Conservation (phyloP, 306 rosid species). For the Cotoneaster glaucophyllus region DNA sequence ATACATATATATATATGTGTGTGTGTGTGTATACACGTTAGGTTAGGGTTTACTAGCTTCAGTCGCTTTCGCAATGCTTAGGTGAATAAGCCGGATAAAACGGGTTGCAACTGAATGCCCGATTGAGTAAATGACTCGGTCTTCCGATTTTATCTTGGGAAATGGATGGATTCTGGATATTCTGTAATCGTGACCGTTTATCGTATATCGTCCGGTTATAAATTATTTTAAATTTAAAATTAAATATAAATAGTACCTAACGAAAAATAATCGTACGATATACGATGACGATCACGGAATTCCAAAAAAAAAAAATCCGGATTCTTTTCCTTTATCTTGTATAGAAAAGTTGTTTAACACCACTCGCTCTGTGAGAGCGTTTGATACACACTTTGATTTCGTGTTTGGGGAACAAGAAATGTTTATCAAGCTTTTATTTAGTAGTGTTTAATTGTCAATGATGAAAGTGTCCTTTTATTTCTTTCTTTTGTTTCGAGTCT, state of each 20-base stretch:
- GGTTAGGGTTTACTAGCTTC: too few species aligned
- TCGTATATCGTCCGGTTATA: too few species aligned
- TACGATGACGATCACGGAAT: too few species aligned
- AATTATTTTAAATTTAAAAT: too few species aligned
- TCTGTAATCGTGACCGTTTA: too few species aligned
- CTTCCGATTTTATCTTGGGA: constrained; percentile 12
- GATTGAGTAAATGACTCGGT: constrained; percentile 21
- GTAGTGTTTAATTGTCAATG: neutral
- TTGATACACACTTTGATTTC: neutral
- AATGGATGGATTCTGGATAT: too few species aligned
- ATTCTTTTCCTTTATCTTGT: neutral
- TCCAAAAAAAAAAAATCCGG: too few species aligned
- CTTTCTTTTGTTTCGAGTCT: neutral
- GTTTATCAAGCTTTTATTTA: neutral
- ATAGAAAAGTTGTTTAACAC: constrained; percentile 4
- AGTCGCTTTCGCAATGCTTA: neutral
- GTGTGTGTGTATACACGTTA: too few species aligned
- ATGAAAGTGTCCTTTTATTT: neutral
- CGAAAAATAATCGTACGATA: too few species aligned
- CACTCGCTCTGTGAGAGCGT: constrained; percentile 32
- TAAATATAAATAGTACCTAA: too few species aligned
- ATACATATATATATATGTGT: too few species aligned
- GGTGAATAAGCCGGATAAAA: constrained; percentile 55
- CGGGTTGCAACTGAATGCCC: constrained; percentile 49
- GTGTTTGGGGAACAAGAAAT: neutral